Evolutionary conservation across 1,139 yeast genomes (phyloP).

Genomic region (Ogataea hybrid): DNA sequence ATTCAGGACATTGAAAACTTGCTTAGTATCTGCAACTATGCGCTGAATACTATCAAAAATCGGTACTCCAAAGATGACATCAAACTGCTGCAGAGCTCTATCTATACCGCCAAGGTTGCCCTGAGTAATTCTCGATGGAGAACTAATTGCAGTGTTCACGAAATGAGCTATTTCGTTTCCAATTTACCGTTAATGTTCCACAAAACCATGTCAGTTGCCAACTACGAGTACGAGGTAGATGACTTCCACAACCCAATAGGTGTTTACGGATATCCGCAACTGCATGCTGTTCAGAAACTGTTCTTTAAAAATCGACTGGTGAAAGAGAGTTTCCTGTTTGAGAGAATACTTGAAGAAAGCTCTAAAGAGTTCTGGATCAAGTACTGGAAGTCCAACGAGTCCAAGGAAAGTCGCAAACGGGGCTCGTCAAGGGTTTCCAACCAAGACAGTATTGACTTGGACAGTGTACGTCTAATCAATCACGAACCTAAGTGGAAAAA

Average conservation of each 20-base stretch:
- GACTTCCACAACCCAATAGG: constrained; percentile 32
- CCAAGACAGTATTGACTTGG: constrained; percentile 29
- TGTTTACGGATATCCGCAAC: constrained; percentile 60
- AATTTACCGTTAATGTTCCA: constrained; percentile 43
- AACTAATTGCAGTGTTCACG: constrained; percentile 54
- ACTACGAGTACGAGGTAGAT: constrained; percentile 28
- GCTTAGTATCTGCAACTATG: constrained; percentile 45
- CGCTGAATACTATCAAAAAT: constrained; percentile 38
- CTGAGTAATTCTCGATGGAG: constrained; percentile 54
- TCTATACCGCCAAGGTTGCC: constrained; percentile 47
- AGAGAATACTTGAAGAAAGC: constrained; percentile 33
- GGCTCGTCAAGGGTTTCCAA: constrained; percentile 23
- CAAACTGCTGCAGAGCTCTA: constrained; percentile 40
- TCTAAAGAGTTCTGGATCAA: constrained; percentile 49
- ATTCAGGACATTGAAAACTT: constrained; percentile 53
- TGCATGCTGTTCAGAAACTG: constrained; percentile 50
- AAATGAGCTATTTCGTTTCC: constrained; percentile 54
- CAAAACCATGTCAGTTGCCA: constrained; percentile 44
- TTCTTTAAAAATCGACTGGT: constrained; percentile 52
- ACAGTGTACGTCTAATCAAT: constrained; percentile 25
- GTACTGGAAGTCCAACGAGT: constrained; percentile 43
- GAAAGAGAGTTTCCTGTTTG: constrained; percentile 31
- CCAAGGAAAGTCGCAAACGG: neutral
- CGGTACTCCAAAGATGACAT: constrained; percentile 40
- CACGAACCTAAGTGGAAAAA: constrained; percentile 27